phyloP scores from a whole-genome alignment of 2,329 filamentous ascomycete species.

The Exserohilum rostratum region DNA sequence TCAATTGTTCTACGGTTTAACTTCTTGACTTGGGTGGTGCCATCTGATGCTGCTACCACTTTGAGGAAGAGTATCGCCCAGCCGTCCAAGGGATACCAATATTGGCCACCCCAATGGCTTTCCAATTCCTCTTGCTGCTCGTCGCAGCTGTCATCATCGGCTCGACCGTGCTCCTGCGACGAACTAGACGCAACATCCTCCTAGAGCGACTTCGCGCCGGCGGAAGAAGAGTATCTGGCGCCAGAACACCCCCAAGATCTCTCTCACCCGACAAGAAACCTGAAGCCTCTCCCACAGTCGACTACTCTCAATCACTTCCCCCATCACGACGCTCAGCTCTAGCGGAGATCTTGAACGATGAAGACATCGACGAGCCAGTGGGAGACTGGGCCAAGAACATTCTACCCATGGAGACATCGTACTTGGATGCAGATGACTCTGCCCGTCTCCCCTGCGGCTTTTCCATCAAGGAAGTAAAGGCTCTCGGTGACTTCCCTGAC shows the following conservation, averaged over 20 bases:
- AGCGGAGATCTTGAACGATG: conserved; percentile 37
- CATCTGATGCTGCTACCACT: not conserved
- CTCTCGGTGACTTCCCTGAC: conserved; percentile 77
- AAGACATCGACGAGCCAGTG: conserved; percentile 27
- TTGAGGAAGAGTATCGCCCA: not conserved
- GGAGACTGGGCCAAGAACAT: conserved; percentile 31
- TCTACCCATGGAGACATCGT: conserved; percentile 34
- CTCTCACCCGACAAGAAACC: conserved; percentile 57
- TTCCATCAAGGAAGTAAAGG: conserved; percentile 70
- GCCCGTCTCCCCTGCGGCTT: conserved; percentile 71
- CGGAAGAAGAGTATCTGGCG: conserved; percentile 53
- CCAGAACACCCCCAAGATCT: conserved; percentile 60
- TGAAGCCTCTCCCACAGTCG: conserved; percentile 33
- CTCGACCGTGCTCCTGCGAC: conserved; percentile 38
- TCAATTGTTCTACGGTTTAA: not conserved
- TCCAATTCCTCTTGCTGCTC: conserved; percentile 32
- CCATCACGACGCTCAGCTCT: conserved; percentile 59
- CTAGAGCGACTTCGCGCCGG: conserved; percentile 49
- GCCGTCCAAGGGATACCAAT: not conserved
- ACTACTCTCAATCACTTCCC: conserved; percentile 58
- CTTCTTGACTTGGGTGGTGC: not conserved
- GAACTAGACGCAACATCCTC: conserved; percentile 50
- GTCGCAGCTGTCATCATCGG: conserved; percentile 40
- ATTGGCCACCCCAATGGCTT: conserved; percentile 22
- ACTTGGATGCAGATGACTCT: conserved; percentile 33